Evolutionary conservation across 2,329 filamentous ascomycete species (phyloP), one percentile per base, ranked within the genome.

Genomic region (Hymenoscyphus infarciens): DNA sequence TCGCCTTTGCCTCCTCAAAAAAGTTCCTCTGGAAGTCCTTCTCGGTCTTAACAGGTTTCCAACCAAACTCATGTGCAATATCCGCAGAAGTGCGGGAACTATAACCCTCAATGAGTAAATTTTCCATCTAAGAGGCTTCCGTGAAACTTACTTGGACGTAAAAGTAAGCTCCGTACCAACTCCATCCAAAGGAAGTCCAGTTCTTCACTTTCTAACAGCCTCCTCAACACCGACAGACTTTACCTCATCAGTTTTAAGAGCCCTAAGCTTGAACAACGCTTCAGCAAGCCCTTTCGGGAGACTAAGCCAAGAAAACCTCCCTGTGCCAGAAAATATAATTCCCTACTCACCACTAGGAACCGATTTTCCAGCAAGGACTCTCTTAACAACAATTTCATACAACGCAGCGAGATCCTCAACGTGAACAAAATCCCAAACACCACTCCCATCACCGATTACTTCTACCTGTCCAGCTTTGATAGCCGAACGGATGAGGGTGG

Each of bases 371-470:
- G 65, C 56, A 2, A 79, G 56, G 0, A 76, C 69, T 29, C 72
- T 72, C 7, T 60, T 39, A 0, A 81, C 64, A 0, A 80, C 27
- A 0, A 78, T 39, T 53, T 77, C 73, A 65, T 80, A 82, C 1
- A 82, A 63, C 0, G 68, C 67, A 0, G 74, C 74, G 1, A 81
- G 69, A 65, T 82, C 79, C 2, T 69, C 68, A 1, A 82, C 70
- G 56, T 82, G 79, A 4, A 82, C 77, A 63, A 80, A 73, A 55
- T 80, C 76, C 73, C 75, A 79, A 1, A 72, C 63, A 0, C 68
- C 74, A 0, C 70, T 61, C 0, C 79, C 79, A 0, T 76, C 71
- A 2, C 77, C 77, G 13, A 80, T 60, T 5, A 75, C 65, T 5
- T 71, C 61, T 0, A 69, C 71, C 16, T 71, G 66, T 5, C 74